Evolutionary conservation across 106 monocot genomes (phyloP).

Genomic region (Phalaenopsis aphrodite): DNA sequence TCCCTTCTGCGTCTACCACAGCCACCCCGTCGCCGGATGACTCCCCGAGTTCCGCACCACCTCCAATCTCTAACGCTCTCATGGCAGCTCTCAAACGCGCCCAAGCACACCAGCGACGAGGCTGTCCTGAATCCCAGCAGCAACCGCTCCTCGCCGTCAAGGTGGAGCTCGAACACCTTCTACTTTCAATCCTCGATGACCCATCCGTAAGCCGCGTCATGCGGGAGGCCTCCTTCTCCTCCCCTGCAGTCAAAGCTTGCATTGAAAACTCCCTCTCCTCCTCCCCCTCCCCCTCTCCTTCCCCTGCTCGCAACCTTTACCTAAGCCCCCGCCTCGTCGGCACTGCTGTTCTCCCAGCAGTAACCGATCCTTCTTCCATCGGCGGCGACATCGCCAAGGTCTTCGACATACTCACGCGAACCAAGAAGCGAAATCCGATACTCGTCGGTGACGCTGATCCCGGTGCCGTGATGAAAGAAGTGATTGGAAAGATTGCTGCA

Average conservation of each 20-base stretch:
- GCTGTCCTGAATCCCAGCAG: slow-evolving; percentile 74
- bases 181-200: slow-evolving; percentile 79
- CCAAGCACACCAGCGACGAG: slow-evolving; percentile 77
- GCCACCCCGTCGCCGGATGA: slow-evolving; percentile 20
- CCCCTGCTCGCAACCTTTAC: background rate
- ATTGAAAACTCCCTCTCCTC: slow-evolving; percentile 52
- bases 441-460: slow-evolving; percentile 63
- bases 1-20: slow-evolving; percentile 29
- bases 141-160: slow-evolving; percentile 64
- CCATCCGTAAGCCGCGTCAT: slow-evolving; percentile 89
- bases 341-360: background rate
- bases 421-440: slow-evolving; percentile 55
- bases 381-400: slow-evolving; percentile 25
- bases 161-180: slow-evolving; percentile 66
- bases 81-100: slow-evolving; percentile 89
- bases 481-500: slow-evolving; percentile 31
- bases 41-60: slow-evolving; percentile 4
- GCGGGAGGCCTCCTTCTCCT: slow-evolving; percentile 76
- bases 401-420: slow-evolving; percentile 38
- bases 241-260: slow-evolving; percentile 55
- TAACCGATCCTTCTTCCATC: background rate
- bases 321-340: slow-evolving; percentile 5
- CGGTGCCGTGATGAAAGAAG: slow-evolving; percentile 30
- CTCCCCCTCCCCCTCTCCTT: slow-evolving; percentile 6
- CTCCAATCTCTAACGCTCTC: slow-evolving; percentile 76